phyloP scores from a whole-genome alignment of 2,329 filamentous ascomycete genomes.

The Cladosporium sp. region DNA sequence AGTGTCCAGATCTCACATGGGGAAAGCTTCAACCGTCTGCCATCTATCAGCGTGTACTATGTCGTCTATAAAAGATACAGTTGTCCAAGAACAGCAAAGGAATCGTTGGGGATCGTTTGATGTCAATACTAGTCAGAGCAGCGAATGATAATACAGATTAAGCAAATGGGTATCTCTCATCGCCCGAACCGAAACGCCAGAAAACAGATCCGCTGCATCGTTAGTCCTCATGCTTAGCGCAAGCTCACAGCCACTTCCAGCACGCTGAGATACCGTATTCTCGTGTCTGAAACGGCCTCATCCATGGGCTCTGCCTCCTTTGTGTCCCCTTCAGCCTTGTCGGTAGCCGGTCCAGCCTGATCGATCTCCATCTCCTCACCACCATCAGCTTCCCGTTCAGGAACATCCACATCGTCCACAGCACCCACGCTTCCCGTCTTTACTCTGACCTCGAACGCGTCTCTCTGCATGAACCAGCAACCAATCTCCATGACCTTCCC shows the following conservation, averaged over 20 bases:
- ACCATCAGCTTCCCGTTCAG: slow-evolving; percentile 20
- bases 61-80: no score
- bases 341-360: slow-evolving; percentile 1
- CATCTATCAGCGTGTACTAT: no score
- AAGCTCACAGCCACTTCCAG: slow-evolving; percentile 30
- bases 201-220: background rate
- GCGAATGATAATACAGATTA: background rate
- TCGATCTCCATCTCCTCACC: slow-evolving; percentile 12
- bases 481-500: slow-evolving; percentile 57
- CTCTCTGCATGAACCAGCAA: slow-evolving; percentile 57
- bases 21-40: no score
- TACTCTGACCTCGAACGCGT: slow-evolving; percentile 53
- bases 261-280: slow-evolving; percentile 32
- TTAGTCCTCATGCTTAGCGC: slow-evolving; percentile 14
- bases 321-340: background rate
- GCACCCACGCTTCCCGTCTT: slow-evolving; percentile 58
- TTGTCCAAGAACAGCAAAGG: no score
- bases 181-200: slow-evolving; percentile 2
- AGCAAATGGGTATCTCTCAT: slow-evolving; percentile 7
- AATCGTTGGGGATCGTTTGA: no score
- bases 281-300: slow-evolving; percentile 35
- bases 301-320: slow-evolving; percentile 3
- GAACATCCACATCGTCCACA: slow-evolving; percentile 57
- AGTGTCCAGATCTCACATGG: no score
- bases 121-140: no score